Percentiles rank a stretch among this genome's conserved stretches.
These are phyloP conservation scores for Stygiomarasmius scandens DNA, from an alignment of 1,284 basidiomycete species.

Conservation along the genomic window DNA sequence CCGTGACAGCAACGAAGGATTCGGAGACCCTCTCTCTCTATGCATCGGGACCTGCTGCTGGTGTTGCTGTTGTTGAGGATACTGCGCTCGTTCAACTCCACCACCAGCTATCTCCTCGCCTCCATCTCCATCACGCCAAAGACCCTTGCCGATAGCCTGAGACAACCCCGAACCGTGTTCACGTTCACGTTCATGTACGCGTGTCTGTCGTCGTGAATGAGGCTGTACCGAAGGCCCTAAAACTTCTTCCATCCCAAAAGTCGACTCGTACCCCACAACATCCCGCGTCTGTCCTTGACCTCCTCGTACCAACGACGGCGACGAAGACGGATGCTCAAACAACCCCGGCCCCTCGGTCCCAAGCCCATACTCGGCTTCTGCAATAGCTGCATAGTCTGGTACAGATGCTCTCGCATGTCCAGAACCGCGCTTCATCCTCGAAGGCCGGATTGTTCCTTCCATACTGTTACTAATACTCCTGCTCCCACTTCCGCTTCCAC, in stretches of 20 bases:
- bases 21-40: neutral
- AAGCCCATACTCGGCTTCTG: too few relatives aligned
- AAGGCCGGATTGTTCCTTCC: conserved; percentile 13
- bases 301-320: too few relatives aligned
- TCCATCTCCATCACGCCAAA: neutral
- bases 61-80: neutral
- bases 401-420: neutral
- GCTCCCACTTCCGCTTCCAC: neutral
- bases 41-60: neutral
- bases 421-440: neutral
- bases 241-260: too few relatives aligned
- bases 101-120: neutral
- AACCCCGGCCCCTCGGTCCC: neutral
- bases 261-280: neutral
- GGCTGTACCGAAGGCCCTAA: too few relatives aligned
- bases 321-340: too few relatives aligned
- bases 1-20: neutral
- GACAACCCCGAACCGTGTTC: conserved; percentile 4
- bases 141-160: conserved; percentile 4
- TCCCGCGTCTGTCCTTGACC: neutral
- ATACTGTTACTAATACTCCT: neutral
- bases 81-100: neutral
- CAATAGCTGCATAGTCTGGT: neutral
- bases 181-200: neutral
- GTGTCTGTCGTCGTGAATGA: too few relatives aligned